These are phyloP conservation scores for Taphrina wiesneri DNA, from an alignment of 1,139 yeast genomes.

Conservation along the genomic window DNA sequence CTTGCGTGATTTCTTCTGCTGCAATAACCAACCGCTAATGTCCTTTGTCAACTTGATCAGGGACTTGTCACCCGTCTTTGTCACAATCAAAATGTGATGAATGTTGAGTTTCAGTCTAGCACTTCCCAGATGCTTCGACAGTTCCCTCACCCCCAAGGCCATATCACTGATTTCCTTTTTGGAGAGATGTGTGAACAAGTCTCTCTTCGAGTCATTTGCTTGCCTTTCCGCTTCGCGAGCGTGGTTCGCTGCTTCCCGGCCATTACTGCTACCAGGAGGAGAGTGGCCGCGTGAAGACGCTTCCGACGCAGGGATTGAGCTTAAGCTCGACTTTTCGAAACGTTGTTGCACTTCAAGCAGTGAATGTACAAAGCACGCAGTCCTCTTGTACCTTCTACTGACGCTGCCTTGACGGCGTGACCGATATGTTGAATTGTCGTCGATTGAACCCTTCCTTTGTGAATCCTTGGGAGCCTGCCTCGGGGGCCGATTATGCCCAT, in stretches of 20 bases:
- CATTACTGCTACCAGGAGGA: neutral
- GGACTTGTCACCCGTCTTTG: conserved; percentile 66
- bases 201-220: conserved; percentile 14
- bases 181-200: conserved; percentile 36
- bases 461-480: conserved; percentile 9
- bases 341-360: conserved; percentile 23
- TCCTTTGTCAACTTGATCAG: conserved; percentile 59
- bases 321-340: conserved; percentile 9
- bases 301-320: conserved; percentile 15
- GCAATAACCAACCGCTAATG: conserved; percentile 60
- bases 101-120: conserved; percentile 61
- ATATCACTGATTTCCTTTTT: conserved; percentile 49
- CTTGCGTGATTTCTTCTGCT: conserved; percentile 4
- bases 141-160: conserved; percentile 50
- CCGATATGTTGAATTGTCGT: neutral
- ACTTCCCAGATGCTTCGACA: conserved; percentile 47
- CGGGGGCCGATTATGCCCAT: neutral
- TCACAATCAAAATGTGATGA: conserved; percentile 62
- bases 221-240: conserved; percentile 12
- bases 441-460: conserved; percentile 3
- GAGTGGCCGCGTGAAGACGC: conserved; percentile 6
- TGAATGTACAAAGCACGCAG: conserved; percentile 32
- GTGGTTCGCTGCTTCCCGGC: neutral
- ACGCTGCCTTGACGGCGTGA: conserved; percentile 30
- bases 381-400: conserved; percentile 25